Evolutionary conservation across 306 rosid species (phyloP).

Genomic region (Casuarina cunninghamiana): DNA sequence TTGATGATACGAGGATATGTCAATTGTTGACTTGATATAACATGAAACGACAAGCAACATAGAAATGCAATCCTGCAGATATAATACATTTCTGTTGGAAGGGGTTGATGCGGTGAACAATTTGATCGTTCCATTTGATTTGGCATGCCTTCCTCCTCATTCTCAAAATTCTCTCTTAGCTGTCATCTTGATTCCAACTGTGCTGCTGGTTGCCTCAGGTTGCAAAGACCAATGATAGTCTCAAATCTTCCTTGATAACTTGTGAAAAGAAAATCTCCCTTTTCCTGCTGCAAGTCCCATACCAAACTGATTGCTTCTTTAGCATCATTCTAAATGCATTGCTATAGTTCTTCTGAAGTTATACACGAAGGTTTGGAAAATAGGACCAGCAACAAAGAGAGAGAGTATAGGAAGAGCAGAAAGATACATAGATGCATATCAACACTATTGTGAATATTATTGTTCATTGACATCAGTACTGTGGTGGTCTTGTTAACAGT

Average conservation of each 20-base stretch:
- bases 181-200: neutral
- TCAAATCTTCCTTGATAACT: neutral
- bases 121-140: neutral
- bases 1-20: neutral
- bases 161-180: neutral
- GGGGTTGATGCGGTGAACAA: neutral
- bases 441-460: neutral
- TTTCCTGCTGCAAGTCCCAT: neutral
- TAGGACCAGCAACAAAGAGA: neutral
- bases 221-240: neutral
- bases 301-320: neutral
- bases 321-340: neutral
- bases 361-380: neutral
- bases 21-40: neutral
- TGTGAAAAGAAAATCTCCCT: neutral
- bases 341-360: no score
- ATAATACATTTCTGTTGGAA: neutral
- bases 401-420: neutral
- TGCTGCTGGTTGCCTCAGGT: neutral
- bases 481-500: neutral
- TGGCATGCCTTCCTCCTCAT: neutral
- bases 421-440: neutral
- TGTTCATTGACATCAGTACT: neutral
- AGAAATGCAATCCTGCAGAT: neutral
- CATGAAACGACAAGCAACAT: neutral